Base-by-base conservation (phyloP, 352 stramenopile genomes). In the Hyaloperonospora arabidopsidis region DNA sequence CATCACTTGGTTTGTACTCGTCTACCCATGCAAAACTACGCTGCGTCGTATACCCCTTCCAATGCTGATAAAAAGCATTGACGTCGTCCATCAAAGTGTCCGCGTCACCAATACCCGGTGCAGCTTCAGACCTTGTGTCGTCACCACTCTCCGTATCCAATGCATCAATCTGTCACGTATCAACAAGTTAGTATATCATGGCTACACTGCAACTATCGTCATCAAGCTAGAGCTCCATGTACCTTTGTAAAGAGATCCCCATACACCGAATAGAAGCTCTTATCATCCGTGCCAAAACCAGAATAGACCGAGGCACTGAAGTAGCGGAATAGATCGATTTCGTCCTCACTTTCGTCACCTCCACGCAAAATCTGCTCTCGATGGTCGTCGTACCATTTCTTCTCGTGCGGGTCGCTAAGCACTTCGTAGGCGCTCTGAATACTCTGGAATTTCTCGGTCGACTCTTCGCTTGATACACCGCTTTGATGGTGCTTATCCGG, bases 361-460 rank as follows among this genome's bases (percentile, higher is more conserved):
- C 74, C 81, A 19, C 80, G 79, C 34, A 92, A 65, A 67, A 94
- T 87, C 61, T 92, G 81, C 38, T 94, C 84, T 41, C 84, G 77
- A 52, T 94, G 84, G 23, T 94, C 79, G 61, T 94, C 84, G 67
- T 94, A 94, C 84, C 84, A 94, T 68, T 91, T 87, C 65, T 80
- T 80, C 61, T 92, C 79, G 49, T 90, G 80, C 41, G 77, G 64
- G 61, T 94, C 80, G 45, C 78, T 91, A 28, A 94, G 75, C 59
- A 94, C 81, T 57, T 89, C 80, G 63, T 94, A 94, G 13, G 84
- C 81, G 59, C 67, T 87, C 66, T 94, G 84, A 53, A 94, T 86
- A 58, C 84, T 78, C 61, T 94, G 81, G 67, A 94, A 94, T 41
- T 75, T 68, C 57, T 79, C 51, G 18, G 84, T 94, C 12, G 84